These are phyloP conservation scores for Myxozyma vanderwaltii DNA, from an alignment of 805 yeast species.

Conservation along the genomic window DNA sequence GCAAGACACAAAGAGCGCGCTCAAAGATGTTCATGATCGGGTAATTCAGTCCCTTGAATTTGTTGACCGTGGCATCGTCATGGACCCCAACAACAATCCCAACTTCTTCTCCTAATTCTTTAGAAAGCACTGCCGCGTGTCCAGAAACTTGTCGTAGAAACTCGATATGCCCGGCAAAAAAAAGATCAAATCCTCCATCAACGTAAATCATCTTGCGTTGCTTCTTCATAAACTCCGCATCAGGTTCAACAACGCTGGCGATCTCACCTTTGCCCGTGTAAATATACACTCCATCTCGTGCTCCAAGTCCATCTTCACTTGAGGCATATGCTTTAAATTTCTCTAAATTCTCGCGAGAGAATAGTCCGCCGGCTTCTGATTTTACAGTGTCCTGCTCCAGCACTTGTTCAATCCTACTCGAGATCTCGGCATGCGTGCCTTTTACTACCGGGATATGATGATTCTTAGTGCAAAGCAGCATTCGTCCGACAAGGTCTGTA, in stretches of 20 bases:
- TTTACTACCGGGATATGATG: conserved; percentile 55
- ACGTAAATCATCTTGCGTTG: conserved; percentile 51
- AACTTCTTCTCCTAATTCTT: conserved; percentile 37
- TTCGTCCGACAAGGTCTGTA: conserved; percentile 89
- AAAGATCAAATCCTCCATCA: conserved; percentile 87
- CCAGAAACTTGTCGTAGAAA: conserved; percentile 56
- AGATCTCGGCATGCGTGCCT: conserved; percentile 15
- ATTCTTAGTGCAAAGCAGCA: conserved; percentile 61
- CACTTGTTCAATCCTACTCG: neutral
- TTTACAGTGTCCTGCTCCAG: neutral
- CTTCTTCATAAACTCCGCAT: conserved; percentile 1
- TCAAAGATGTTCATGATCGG: conserved; percentile 90
- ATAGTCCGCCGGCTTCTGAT: conserved; percentile 34
- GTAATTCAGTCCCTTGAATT: conserved; percentile 60
- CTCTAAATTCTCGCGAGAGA: conserved; percentile 45
- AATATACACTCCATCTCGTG: conserved; percentile 61
- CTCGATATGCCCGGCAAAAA: conserved; percentile 90
- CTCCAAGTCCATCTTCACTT: conserved; percentile 58
- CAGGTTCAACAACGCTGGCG: conserved; percentile 36
- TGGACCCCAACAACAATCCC: conserved; percentile 67
- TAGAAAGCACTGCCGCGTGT: conserved; percentile 45
- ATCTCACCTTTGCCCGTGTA: conserved; percentile 43
- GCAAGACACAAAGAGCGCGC: conserved; percentile 82
- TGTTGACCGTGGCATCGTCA: conserved; percentile 59
- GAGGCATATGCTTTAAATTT: conserved; percentile 61